These are phyloP conservation scores for Rhodamnia argentea DNA, from an alignment of 345 rosid genomes.

Conservation along the genomic window DNA sequence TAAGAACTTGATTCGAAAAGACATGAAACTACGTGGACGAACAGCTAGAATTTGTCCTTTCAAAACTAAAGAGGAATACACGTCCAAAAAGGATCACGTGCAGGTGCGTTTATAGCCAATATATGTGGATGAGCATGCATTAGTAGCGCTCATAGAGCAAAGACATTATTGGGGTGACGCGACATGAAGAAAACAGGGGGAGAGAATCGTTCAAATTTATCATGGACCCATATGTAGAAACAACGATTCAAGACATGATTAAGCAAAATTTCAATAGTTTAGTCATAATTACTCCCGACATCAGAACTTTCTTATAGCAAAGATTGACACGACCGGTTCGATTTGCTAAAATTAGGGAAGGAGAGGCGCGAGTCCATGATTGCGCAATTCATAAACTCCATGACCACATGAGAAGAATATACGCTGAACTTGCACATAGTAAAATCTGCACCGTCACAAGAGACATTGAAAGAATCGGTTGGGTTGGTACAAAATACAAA, in stretches of 20 bases:
- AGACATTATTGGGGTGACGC: neutral
- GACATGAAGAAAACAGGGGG: neutral
- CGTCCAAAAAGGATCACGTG: neutral
- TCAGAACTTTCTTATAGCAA: neutral
- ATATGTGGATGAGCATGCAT: neutral
- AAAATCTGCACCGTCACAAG: neutral
- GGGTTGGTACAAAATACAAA: neutral
- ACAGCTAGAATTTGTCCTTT: neutral
- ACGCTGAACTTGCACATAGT: neutral
- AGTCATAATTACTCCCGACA: neutral
- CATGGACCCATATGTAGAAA: neutral
- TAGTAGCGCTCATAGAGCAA: neutral
- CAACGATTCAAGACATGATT: neutral
- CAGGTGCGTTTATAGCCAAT: neutral
- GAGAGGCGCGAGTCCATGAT: neutral
- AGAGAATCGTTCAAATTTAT: neutral
- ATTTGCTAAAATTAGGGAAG: neutral
- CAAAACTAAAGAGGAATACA: neutral
- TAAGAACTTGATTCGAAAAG: neutral
- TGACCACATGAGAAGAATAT: neutral
- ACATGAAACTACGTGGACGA: neutral
- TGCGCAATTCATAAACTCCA: neutral
- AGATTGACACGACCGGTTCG: fast-evolving
- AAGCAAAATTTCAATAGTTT: neutral
- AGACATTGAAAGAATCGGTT: neutral